Evolutionary conservation across 1,284 basidiomycete species (phyloP).

Genomic region (Microbotryomycetes sp.): DNA sequence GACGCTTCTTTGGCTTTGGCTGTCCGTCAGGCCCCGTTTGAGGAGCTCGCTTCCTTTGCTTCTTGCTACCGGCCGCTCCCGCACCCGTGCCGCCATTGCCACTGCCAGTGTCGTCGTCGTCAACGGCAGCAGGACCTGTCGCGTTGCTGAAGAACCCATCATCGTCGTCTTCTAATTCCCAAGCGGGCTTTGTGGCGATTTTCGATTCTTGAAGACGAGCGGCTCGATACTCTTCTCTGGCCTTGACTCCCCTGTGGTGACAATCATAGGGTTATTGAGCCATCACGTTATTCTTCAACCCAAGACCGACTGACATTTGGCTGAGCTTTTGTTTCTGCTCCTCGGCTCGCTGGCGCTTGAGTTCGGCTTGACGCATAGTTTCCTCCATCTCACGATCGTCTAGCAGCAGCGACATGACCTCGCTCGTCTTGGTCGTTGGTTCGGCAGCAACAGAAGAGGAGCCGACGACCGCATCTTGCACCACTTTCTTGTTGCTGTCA

Average conservation of each 20-base stretch:
- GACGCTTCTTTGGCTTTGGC: constrained; percentile 24
- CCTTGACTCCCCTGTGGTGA: constrained; percentile 14
- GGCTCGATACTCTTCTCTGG: constrained; percentile 15
- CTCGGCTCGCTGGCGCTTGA: constrained; percentile 43
- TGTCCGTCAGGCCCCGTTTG: constrained; percentile 23
- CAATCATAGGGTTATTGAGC: background rate
- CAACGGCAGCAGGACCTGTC: constrained; percentile 15
- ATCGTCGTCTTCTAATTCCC: constrained; percentile 23
- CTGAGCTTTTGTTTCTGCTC: constrained; percentile 28
- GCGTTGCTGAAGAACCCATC: constrained; percentile 29
- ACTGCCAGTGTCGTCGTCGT: constrained; percentile 19
- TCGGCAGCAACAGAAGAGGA: constrained; percentile 53
- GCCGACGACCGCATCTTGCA: constrained; percentile 98
- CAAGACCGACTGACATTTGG: constrained; percentile 6
- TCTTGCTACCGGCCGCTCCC: background rate
- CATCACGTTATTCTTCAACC: background rate
- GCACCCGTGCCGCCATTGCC: background rate
- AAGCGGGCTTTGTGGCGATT: constrained; percentile 1
- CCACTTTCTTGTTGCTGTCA: constrained; percentile 49
- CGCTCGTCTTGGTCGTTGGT: constrained; percentile 73
- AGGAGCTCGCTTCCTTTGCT: constrained; percentile 17
- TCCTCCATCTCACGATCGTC: constrained; percentile 67
- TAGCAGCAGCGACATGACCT: constrained; percentile 90
- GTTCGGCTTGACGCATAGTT: constrained; percentile 36
- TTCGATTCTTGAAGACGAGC: background rate